A percentile compares a stretch with the other conserved stretches of the same genome.
These are phyloP conservation scores for Stygiomarasmius scandens DNA, from an alignment of 1,284 basidiomycete species.

Conservation along the genomic window DNA sequence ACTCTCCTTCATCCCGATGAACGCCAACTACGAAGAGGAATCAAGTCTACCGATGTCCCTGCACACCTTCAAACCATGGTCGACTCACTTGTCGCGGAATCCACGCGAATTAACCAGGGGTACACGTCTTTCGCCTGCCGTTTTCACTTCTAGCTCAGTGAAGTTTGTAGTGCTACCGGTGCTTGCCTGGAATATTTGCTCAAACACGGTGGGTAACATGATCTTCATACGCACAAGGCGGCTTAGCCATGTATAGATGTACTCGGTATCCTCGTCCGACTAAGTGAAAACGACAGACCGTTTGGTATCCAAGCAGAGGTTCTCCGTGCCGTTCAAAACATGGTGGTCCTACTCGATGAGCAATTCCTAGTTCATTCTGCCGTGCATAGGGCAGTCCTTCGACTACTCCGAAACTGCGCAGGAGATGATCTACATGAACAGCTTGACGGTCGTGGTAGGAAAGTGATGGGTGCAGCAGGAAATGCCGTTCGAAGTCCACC, in stretches of 20 bases:
- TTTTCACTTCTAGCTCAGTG: slow-evolving; percentile 13
- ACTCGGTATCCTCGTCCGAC: slow-evolving; percentile 79
- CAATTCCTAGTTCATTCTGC: slow-evolving; percentile 90
- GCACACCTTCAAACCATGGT: slow-evolving; percentile 80
- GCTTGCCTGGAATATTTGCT: slow-evolving; percentile 89
- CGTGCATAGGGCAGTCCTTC: slow-evolving; percentile 86
- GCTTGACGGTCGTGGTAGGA: slow-evolving; percentile 68
- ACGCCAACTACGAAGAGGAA: slow-evolving; percentile 79
- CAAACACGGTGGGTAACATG: slow-evolving; percentile 68
- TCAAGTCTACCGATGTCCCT: slow-evolving; percentile 82
- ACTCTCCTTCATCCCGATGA: slow-evolving; percentile 82
- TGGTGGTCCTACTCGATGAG: slow-evolving; percentile 88
- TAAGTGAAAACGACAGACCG: slow-evolving; percentile 83
- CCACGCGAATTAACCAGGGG: slow-evolving; percentile 83
- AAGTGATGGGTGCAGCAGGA: slow-evolving; percentile 81
- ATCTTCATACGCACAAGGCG: not conserved
- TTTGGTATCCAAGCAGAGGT: slow-evolving; percentile 87
- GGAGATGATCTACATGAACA: slow-evolving; percentile 90
- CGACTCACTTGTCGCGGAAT: slow-evolving; percentile 86
- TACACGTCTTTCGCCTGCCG: slow-evolving; percentile 41
- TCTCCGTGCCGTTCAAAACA: slow-evolving; percentile 80
- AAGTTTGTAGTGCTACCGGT: slow-evolving; percentile 68
- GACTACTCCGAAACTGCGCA: slow-evolving; percentile 85
- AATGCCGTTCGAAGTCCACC: slow-evolving; percentile 67
- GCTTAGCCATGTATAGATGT: slow-evolving; percentile 57